Evolutionary conservation across 805 yeast genomes (phyloP).

Genomic region (Komagataella phaffii): DNA sequence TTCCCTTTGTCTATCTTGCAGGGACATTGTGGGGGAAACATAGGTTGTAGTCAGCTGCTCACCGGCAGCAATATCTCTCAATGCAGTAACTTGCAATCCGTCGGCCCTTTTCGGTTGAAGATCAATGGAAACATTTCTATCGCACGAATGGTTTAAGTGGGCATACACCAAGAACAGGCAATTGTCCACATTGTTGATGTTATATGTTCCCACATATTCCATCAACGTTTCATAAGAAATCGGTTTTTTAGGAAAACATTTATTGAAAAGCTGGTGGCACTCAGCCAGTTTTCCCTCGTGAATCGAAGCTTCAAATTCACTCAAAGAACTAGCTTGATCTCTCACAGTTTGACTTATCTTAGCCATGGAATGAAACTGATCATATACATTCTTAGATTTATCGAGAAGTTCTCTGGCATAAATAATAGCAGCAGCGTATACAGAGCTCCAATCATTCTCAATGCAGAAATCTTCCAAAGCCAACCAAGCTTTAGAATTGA

Average conservation of each 20-base stretch:
- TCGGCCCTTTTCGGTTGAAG: constrained; percentile 26
- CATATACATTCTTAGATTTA: constrained; percentile 22
- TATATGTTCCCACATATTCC: constrained; percentile 54
- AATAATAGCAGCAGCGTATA: constrained; percentile 48
- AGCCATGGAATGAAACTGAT: constrained; percentile 53
- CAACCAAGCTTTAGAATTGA: constrained; percentile 36
- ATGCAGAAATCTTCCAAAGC: constrained; percentile 47
- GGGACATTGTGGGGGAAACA: constrained; percentile 51
- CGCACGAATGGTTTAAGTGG: constrained; percentile 67
- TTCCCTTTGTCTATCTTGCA: constrained; percentile 49
- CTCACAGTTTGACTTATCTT: constrained; percentile 54
- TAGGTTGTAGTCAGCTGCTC: constrained; percentile 63
- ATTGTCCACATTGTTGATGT: constrained; percentile 60
- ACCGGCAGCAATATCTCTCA: constrained; percentile 39
- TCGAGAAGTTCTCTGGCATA: constrained; percentile 32
- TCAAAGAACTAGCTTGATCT: constrained; percentile 42
- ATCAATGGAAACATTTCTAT: constrained; percentile 50
- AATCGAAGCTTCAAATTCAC: constrained; percentile 39
- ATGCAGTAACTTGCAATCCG: constrained; percentile 50
- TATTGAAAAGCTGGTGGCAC: constrained; percentile 36
- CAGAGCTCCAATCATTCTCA: constrained; percentile 54
- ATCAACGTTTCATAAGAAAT: constrained; percentile 39
- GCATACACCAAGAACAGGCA: constrained; percentile 50
- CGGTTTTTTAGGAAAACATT: constrained; percentile 25
- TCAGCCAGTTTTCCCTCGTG: constrained; percentile 45